Conservation (phyloP, 1,139 yeast genomes). For the Pichia kudriavzevii region DNA sequence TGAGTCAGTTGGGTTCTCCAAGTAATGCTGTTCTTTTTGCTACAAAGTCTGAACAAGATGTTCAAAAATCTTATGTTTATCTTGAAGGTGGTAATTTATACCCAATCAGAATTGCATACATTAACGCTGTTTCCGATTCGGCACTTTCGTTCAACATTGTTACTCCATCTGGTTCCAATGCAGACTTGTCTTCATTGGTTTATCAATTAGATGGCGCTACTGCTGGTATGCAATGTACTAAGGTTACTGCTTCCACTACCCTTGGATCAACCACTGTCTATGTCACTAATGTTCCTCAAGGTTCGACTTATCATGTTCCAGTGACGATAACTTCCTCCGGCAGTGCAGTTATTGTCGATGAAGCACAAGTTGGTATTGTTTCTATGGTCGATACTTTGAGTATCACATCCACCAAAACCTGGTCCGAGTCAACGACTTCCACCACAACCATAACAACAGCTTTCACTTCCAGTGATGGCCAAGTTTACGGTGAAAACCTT, state of each 20-base stretch:
- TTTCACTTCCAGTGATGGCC: constrained; percentile 1
- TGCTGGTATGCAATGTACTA: constrained; percentile 6
- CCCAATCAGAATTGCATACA: constrained; percentile 25
- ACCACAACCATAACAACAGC: not conserved
- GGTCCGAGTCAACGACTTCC: not conserved
- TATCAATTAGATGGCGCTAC: constrained; percentile 9
- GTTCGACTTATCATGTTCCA: constrained; percentile 9
- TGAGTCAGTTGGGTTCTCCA: constrained; percentile 7
- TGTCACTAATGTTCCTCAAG: constrained; percentile 3
- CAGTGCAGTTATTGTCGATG: not conserved
- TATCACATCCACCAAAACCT: not conserved
- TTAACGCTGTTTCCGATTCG: constrained; percentile 14
- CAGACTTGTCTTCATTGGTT: constrained; percentile 4
- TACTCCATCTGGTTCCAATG: constrained; percentile 5
- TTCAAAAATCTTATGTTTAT: constrained; percentile 14
- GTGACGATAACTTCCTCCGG: constrained; percentile 1
- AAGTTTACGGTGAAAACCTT: not conserved
- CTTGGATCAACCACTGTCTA: constrained; percentile 5
- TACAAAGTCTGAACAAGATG: constrained; percentile 4
- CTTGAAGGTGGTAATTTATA: constrained; percentile 22
- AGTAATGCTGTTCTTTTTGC: constrained; percentile 16
- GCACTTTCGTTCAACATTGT: constrained; percentile 3
- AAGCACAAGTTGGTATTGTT: constrained; percentile 4
- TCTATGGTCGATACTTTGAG: constrained; percentile 5
- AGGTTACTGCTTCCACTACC: constrained; percentile 1